phyloP scores from a whole-genome alignment of 2,329 filamentous ascomycete genomes.

The Acephala macrosclerotiorum region DNA sequence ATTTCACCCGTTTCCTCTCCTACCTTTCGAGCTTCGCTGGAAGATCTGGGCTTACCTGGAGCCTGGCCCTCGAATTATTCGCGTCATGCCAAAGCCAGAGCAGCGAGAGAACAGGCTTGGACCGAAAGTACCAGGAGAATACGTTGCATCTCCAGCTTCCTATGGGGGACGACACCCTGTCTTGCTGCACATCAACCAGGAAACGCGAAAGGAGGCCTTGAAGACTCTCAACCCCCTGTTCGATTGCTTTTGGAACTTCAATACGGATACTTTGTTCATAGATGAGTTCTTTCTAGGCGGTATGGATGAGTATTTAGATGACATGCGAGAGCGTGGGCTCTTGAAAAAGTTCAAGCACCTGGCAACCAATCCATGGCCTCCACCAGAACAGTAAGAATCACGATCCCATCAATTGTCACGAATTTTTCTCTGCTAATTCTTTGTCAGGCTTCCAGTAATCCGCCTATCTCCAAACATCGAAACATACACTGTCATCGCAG shows the following conservation, averaged over 20 bases:
- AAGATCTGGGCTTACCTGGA: slow-evolving; percentile 23
- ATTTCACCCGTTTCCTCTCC: slow-evolving; percentile 15
- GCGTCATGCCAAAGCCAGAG: not conserved
- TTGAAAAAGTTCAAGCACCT: not conserved
- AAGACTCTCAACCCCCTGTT: slow-evolving; percentile 10
- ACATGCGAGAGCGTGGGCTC: not conserved
- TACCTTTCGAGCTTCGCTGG: slow-evolving; percentile 21
- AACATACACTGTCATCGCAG: not conserved
- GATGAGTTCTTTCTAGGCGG: slow-evolving; percentile 12
- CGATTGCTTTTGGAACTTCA: slow-evolving; percentile 21
- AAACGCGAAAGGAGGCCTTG: slow-evolving; percentile 22
- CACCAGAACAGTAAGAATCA: not conserved
- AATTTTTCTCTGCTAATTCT: not conserved
- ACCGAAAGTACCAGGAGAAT: not conserved
- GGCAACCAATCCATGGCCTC: not conserved
- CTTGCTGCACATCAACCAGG: slow-evolving; percentile 18
- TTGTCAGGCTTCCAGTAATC: not conserved
- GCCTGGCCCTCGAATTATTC: slow-evolving; percentile 20
- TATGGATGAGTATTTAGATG: slow-evolving; percentile 1
- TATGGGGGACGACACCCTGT: slow-evolving; percentile 24
- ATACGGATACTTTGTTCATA: slow-evolving; percentile 13
- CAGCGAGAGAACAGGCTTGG: not conserved
- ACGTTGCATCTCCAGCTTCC: slow-evolving; percentile 9
- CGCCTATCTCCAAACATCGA: not conserved
- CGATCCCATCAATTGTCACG: not conserved